Evolutionary conservation across 2,329 filamentous ascomycete species (phyloP).

Genomic region (Meredithiella fracta): DNA sequence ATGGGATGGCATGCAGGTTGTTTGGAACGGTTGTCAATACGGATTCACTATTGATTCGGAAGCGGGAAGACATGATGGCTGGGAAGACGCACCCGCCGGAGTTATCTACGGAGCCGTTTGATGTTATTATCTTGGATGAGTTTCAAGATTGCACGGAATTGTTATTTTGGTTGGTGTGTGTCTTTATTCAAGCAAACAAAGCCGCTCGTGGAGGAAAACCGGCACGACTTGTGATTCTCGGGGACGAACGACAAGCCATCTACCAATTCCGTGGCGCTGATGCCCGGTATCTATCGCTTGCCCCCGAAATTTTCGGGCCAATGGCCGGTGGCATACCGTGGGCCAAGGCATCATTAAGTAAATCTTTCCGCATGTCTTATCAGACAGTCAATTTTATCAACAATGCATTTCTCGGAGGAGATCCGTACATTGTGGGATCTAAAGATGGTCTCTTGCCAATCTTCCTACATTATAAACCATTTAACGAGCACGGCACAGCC

Average conservation of each 20-base stretch:
- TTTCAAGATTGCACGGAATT: constrained; percentile 20
- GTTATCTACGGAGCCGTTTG: constrained; percentile 18
- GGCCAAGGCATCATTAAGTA: constrained; percentile 14
- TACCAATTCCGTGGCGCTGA: constrained; percentile 20
- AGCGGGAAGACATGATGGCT: not conserved
- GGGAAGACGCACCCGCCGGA: constrained; percentile 11
- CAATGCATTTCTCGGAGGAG: constrained; percentile 17
- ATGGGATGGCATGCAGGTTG: constrained; percentile 17
- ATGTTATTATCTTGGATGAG: constrained; percentile 21
- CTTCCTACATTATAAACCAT: constrained; percentile 16
- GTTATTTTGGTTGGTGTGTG: constrained; percentile 18
- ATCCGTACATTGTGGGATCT: constrained; percentile 19
- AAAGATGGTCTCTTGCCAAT: constrained; percentile 20
- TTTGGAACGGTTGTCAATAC: constrained; percentile 15
- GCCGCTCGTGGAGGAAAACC: constrained; percentile 11
- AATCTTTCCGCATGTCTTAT: constrained; percentile 19
- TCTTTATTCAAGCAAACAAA: constrained; percentile 18
- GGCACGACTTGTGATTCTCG: constrained; percentile 19
- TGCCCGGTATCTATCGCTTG: constrained; percentile 18
- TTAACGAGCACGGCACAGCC: constrained; percentile 13
- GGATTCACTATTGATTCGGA: constrained; percentile 15
- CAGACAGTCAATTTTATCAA: constrained; percentile 19
- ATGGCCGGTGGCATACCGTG: constrained; percentile 17
- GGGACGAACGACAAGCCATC: constrained; percentile 21
- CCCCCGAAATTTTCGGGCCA: constrained; percentile 16